These are phyloP conservation scores for Macadamia tetraphylla DNA, from an alignment of 164 flowering plant genomes.

Conservation along the genomic window DNA sequence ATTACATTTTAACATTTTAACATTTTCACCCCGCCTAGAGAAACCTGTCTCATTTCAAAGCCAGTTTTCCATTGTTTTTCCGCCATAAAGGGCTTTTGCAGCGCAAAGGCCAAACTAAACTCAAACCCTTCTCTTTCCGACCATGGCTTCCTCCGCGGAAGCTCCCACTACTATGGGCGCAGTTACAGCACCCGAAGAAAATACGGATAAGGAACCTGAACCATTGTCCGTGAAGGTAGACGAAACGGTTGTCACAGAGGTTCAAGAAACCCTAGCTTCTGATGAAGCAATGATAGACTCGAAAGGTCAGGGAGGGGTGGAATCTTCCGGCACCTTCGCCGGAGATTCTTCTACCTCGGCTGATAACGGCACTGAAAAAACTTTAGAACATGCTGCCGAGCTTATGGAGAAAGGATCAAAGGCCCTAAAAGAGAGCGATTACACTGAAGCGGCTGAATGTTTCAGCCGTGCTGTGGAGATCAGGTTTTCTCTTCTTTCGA, in stretches of 20 bases:
- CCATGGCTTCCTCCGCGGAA: too few relatives aligned
- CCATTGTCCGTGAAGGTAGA: not conserved
- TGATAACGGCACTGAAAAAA: slow-evolving; percentile 27
- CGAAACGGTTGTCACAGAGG: not conserved
- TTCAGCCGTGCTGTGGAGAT: slow-evolving; percentile 94
- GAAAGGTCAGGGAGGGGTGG: slow-evolving; percentile 20
- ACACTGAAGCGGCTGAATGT: slow-evolving; percentile 61
- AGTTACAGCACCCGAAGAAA: not conserved
- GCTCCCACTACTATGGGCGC: too few relatives aligned
- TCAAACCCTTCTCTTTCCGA: too few relatives aligned
- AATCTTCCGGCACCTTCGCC: slow-evolving; percentile 33
- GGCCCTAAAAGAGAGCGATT: slow-evolving; percentile 53
- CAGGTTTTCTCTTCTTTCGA: slow-evolving; percentile 11
- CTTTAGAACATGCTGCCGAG: slow-evolving; percentile 58
- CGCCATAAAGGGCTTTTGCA: too few relatives aligned
- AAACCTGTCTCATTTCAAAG: too few relatives aligned
- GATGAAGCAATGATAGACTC: slow-evolving; percentile 31
- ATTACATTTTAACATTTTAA: too few relatives aligned
- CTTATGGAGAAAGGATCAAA: slow-evolving; percentile 56
- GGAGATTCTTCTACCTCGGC: slow-evolving; percentile 8
- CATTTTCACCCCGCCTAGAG: too few relatives aligned
- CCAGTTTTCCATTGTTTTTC: too few relatives aligned
- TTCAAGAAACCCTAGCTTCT: slow-evolving; percentile 7
- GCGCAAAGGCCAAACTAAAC: too few relatives aligned
- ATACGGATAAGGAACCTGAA: not conserved